phyloP scores from a whole-genome alignment of 2,329 filamentous ascomycete genomes.

The Lachnellula hyalina region DNA sequence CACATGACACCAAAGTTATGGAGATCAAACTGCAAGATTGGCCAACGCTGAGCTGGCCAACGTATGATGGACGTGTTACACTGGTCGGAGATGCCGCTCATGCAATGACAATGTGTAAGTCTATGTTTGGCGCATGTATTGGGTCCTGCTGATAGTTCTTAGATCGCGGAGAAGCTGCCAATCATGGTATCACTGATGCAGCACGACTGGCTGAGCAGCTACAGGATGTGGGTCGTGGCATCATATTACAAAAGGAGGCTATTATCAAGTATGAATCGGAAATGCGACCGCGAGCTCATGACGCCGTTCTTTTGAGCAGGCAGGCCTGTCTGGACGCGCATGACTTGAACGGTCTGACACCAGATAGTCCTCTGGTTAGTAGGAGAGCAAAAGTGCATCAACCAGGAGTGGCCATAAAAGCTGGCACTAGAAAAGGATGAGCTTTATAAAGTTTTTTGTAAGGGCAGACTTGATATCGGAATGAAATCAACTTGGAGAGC shows the following conservation, averaged over 20 bases:
- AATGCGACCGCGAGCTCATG: slow-evolving; percentile 39
- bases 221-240: slow-evolving; percentile 13
- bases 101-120: slow-evolving; percentile 54
- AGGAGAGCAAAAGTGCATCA: no score
- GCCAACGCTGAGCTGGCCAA: slow-evolving; percentile 35
- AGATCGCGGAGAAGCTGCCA: slow-evolving; percentile 54
- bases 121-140: slow-evolving; percentile 16
- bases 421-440: no score
- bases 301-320: slow-evolving; percentile 45
- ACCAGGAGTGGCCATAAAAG: no score
- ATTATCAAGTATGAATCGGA: slow-evolving; percentile 37
- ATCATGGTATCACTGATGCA: slow-evolving; percentile 50
- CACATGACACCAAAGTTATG: slow-evolving; percentile 38
- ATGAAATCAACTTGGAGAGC: no score
- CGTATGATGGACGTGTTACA: slow-evolving; percentile 36
- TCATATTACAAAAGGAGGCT: slow-evolving; percentile 5
- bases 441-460: no score
- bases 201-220: slow-evolving; percentile 37
- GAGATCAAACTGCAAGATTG: slow-evolving; percentile 45
- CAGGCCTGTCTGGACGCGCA: slow-evolving; percentile 52
- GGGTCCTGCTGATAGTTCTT: background rate
- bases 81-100: slow-evolving; percentile 52
- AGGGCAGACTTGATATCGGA: no score
- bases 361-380: slow-evolving; percentile 23
- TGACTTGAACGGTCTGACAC: slow-evolving; percentile 40